phyloP scores from a whole-genome alignment of 2,329 filamentous ascomycete species.

The Colletotrichum agaves region DNA sequence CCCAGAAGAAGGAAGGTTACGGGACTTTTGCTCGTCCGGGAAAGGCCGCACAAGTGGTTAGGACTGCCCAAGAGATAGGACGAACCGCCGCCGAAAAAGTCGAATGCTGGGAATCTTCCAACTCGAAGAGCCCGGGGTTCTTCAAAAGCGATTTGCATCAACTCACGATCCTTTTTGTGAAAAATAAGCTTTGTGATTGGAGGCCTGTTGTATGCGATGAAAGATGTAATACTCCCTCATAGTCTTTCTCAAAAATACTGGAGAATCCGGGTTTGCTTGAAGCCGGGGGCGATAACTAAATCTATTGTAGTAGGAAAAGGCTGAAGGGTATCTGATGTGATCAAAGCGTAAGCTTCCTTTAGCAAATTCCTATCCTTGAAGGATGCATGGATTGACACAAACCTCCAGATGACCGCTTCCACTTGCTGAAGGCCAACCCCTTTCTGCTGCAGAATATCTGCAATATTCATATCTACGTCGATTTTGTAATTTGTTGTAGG shows the following conservation, averaged over 20 bases:
- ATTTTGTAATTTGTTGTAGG: conserved; percentile 44
- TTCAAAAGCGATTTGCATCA: conserved; percentile 44
- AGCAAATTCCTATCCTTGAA: too few relatives aligned
- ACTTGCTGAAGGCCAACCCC: conserved; percentile 16
- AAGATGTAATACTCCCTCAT: conserved; percentile 35
- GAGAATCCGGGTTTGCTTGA: conserved; percentile 52
- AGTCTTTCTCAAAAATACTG: conserved; percentile 49
- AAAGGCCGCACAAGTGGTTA: conserved; percentile 55
- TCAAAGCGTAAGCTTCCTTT: too few relatives aligned
- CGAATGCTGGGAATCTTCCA: conserved; percentile 50
- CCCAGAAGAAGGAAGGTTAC: conserved; percentile 55
- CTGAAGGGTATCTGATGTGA: conserved; percentile 61
- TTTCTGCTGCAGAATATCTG: conserved; percentile 40
- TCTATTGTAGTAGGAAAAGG: conserved; percentile 59
- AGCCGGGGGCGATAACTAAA: conserved; percentile 63
- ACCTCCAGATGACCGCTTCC: conserved; percentile 37
- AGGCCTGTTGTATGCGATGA: background rate
- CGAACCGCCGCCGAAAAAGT: conserved; percentile 55
- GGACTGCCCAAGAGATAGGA: conserved; percentile 55
- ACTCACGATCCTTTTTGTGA: conserved; percentile 39
- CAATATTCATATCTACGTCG: conserved; percentile 42
- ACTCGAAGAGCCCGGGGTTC: conserved; percentile 43
- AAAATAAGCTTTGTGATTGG: background rate
- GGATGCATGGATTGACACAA: background rate
- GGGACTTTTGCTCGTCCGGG: conserved; percentile 46